Base-by-base conservation (phyloP, 2,329 filamentous ascomycete genomes). In the Ophiostoma piceae region DNA sequence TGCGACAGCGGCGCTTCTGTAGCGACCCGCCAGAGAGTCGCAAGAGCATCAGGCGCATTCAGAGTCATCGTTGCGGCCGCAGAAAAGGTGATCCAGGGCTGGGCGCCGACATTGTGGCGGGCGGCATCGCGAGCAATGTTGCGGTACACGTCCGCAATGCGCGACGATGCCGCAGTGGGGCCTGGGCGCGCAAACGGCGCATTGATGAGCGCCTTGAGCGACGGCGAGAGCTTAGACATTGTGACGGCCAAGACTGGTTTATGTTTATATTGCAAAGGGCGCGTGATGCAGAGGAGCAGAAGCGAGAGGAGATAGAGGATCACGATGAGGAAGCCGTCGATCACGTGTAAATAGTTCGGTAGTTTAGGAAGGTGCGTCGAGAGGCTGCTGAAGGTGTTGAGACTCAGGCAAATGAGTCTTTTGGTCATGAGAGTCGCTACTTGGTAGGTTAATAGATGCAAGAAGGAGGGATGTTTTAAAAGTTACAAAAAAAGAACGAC, bases 51-150 rank as follows among this genome's bases (percentile, higher is more conserved):
- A 32, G 92, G 92, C 1, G 91, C 93, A 81, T 96, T 95, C 82
- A 95, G 87, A 0, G 92, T 95, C 81, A 94, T 91, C 1, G 91
- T 92, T 22, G 92, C 89, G 41, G 92, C 92, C 0, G 92, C 90
- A 47, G 89, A 88, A 51, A 91, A 79, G 19, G 87, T 85, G 19
- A 92, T 78, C 89, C 89, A 92, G 65, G 88, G 86, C 72, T 85
- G 82, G 69, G 81, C 76, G 35, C 88, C 89, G 69, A 92, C 84
- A 74, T 87, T 84, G 73, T 86, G 85, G n/a, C 82, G 78, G 32
- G 80, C 78, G 0, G 90, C 90, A 74, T 90, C 86, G 72, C 82
- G 80, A 16, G 88, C 86, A 75, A 94, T 88, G 39, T 82, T 80
- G 71, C 84, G 81, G 79, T 90, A 92, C 37, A 92, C 83, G 16